A percentile compares a stretch with the other conserved stretches of the same genome.
These are phyloP conservation scores for Talaromyces sp. DNA, from an alignment of 2,329 filamentous ascomycete genomes.

Conservation along the genomic window DNA sequence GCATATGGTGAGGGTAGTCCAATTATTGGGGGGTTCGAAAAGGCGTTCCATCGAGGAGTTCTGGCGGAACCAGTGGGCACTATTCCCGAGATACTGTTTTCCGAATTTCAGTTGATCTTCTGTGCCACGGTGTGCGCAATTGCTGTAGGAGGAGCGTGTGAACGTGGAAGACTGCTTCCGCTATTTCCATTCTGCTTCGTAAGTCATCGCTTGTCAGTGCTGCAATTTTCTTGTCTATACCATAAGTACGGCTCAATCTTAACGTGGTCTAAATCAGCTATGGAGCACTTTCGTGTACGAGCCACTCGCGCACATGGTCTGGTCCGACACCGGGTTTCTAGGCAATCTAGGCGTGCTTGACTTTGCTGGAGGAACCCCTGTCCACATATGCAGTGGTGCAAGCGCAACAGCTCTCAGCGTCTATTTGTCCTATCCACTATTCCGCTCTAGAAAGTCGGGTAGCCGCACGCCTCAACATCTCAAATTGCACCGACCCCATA, in stretches of 20 bases:
- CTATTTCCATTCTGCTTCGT: slow-evolving; percentile 49
- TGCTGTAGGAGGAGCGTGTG: slow-evolving; percentile 49
- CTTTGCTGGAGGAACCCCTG: slow-evolving; percentile 46
- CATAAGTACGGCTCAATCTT: neutral
- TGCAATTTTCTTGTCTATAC: neutral
- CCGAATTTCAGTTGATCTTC: slow-evolving; percentile 52
- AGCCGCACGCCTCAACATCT: slow-evolving; percentile 47
- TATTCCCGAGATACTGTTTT: slow-evolving; percentile 51
- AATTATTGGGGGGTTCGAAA: slow-evolving; percentile 46
- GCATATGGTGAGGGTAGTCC: slow-evolving; percentile 48
- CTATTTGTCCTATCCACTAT: slow-evolving; percentile 51
- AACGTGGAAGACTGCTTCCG: slow-evolving; percentile 46
- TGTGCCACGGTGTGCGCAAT: slow-evolving; percentile 52
- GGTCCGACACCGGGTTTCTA: slow-evolving; percentile 45
- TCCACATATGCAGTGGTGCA: slow-evolving; percentile 45
- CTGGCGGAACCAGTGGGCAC: slow-evolving; percentile 49
- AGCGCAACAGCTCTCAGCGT: slow-evolving; percentile 44
- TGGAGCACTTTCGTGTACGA: slow-evolving; percentile 51
- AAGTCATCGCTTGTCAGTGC: slow-evolving; percentile 4
- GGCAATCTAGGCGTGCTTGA: slow-evolving; percentile 46
- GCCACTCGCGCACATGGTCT: slow-evolving; percentile 50
- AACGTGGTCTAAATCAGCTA: slow-evolving; percentile 30
- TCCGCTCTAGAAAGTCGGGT: slow-evolving; percentile 45
- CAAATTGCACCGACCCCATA: slow-evolving; percentile 47
- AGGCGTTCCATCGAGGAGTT: slow-evolving; percentile 47